These are phyloP conservation scores for Saturnispora bothae DNA, from an alignment of 805 yeast genomes.

Conservation along the genomic window DNA sequence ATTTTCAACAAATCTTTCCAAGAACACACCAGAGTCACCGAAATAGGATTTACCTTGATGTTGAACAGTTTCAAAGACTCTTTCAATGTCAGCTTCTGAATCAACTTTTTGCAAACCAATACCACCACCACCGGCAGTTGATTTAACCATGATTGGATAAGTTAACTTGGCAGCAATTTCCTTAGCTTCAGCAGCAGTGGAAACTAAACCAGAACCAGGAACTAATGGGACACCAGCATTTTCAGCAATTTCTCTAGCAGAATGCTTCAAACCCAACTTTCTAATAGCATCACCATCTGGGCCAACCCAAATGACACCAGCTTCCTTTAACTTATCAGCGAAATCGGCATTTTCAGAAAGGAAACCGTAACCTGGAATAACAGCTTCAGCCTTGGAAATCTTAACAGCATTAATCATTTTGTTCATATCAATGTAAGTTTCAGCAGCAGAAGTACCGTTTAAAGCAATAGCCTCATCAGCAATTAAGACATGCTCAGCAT, in stretches of 20 bases:
- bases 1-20: constrained; percentile 89
- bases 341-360: constrained; percentile 93
- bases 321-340: constrained; percentile 74
- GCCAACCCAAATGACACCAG: constrained; percentile 90
- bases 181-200: constrained; percentile 62
- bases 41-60: constrained; percentile 91
- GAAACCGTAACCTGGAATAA: constrained; percentile 96
- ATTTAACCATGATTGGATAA: constrained; percentile 92
- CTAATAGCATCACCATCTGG: constrained; percentile 92
- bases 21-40: constrained; percentile 91
- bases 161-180: constrained; percentile 62
- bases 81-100: constrained; percentile 64
- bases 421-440: constrained; percentile 78
- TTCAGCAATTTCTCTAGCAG: constrained; percentile 90
- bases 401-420: constrained; percentile 83
- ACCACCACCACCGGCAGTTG: constrained; percentile 99
- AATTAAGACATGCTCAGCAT: constrained; percentile 72
- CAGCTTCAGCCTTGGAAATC: constrained; percentile 80
- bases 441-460: constrained; percentile 77
- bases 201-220: constrained; percentile 89
- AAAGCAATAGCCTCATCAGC: constrained; percentile 80
- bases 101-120: constrained; percentile 94
- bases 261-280: constrained; percentile 85
- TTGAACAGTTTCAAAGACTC: constrained; percentile 81
- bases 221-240: constrained; percentile 91